Conservation (phyloP, 495 filamentous ascomycete species). For the Darksidea phi region DNA sequence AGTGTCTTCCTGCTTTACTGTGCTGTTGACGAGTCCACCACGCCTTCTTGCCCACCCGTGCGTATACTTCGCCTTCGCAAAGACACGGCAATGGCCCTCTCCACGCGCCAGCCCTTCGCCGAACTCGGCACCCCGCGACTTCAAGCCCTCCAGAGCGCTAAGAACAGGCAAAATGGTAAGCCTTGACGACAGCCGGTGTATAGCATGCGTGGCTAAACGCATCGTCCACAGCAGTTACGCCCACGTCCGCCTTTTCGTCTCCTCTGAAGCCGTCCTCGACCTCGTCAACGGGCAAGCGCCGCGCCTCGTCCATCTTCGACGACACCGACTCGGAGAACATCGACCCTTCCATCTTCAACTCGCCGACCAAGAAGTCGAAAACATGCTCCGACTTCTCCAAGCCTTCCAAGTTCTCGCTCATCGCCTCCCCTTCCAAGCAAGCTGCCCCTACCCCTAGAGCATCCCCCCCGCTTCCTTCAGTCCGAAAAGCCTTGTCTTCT, state of each 20-base stretch:
- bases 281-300: conserved; percentile 45
- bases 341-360: conserved; percentile 63
- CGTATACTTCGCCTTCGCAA: neutral
- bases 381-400: conserved; percentile 49
- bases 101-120: conserved; percentile 45
- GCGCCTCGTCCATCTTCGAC: conserved; percentile 44
- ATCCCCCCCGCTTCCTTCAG: conserved; percentile 26
- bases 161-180: conserved; percentile 60
- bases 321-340: conserved; percentile 74
- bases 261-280: conserved; percentile 33
- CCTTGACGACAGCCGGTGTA: neutral
- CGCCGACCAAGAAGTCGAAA: conserved; percentile 66
- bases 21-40: too few species aligned
- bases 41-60: too few species aligned
- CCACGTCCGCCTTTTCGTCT: conserved; percentile 21
- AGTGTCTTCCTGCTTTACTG: too few species aligned
- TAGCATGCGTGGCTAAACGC: conserved; percentile 17
- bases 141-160: conserved; percentile 52
- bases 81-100: conserved; percentile 36
- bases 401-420: conserved; percentile 36
- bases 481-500: conserved; percentile 42
- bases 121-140: conserved; percentile 43
- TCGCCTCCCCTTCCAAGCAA: conserved; percentile 20
- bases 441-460: conserved; percentile 6
- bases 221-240: conserved; percentile 18